Percentiles rank a stretch among this genome's conserved stretches.
phyloP scores from a whole-genome alignment of 495 filamentous ascomycete species.

The Lineolata rhizophorae region DNA sequence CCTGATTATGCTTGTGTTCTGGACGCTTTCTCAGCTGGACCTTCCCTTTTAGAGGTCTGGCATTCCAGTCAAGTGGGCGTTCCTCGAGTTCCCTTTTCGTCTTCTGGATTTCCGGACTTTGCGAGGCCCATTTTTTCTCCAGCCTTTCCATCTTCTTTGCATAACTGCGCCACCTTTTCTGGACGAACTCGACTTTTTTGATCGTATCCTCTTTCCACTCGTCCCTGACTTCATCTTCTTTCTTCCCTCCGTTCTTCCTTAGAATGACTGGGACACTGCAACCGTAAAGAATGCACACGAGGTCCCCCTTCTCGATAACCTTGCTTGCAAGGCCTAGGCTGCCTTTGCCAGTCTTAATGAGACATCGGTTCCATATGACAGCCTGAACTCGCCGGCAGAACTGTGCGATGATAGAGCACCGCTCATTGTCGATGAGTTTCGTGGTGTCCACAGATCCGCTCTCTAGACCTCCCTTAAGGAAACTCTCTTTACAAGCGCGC shows the following conservation, averaged over 20 bases:
- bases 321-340: slow-evolving; percentile 4
- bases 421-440: slow-evolving; percentile 17
- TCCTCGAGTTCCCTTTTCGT: too few relatives aligned
- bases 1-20: too few relatives aligned
- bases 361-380: slow-evolving; percentile 19
- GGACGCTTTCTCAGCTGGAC: too few relatives aligned
- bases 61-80: too few relatives aligned
- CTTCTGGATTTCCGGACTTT: too few relatives aligned
- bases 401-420: slow-evolving; percentile 16
- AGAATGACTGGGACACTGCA: slow-evolving; percentile 14
- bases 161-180: too few relatives aligned
- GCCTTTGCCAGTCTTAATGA: slow-evolving; percentile 14
- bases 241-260: slow-evolving; percentile 3
- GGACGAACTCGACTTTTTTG: background rate
- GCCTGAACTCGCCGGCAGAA: slow-evolving; percentile 20
- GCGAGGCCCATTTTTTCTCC: too few relatives aligned
- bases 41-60: too few relatives aligned
- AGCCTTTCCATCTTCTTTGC: too few relatives aligned
- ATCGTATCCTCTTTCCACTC: background rate
- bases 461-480: slow-evolving; percentile 6
- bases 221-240: background rate
- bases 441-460: slow-evolving; percentile 18
- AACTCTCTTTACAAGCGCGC: slow-evolving; percentile 9
- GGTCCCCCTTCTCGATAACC: slow-evolving; percentile 6
- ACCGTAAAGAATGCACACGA: slow-evolving; percentile 16